Conservation (phyloP, 2,329 filamentous ascomycete genomes). For the Tothia fuscella region DNA sequence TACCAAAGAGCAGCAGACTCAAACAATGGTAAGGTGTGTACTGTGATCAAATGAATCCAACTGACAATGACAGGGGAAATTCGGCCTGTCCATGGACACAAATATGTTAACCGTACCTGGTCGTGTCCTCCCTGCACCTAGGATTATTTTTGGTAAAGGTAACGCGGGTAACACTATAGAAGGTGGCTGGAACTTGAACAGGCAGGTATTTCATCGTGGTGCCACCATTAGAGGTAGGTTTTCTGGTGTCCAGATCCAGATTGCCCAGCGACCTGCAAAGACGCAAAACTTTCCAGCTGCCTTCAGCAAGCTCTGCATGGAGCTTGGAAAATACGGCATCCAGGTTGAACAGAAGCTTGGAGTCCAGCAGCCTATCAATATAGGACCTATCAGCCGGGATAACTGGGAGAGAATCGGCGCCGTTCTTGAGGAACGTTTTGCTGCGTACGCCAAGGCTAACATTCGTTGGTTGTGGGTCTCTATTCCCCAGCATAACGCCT, state of each 20-base stretch:
- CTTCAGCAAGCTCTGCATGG: background rate
- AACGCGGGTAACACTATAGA: conserved; percentile 24
- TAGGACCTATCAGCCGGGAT: background rate
- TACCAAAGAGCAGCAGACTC: conserved; percentile 24
- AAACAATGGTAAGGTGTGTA: conserved; percentile 29
- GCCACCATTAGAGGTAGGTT: conserved; percentile 2
- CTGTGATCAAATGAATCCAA: conserved; percentile 13
- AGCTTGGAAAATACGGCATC: conserved; percentile 5
- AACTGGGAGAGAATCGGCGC: background rate
- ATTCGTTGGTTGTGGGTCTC: conserved; percentile 48
- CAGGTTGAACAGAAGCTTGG: background rate
- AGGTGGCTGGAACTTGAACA: conserved; percentile 61
- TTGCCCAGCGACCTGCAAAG: background rate
- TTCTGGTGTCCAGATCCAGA: conserved; percentile 1
- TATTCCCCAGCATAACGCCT: conserved; percentile 39
- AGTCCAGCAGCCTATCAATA: background rate
- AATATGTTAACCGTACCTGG: conserved; percentile 60
- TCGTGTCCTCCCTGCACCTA: conserved; percentile 52
- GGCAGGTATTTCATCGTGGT: conserved; percentile 1
- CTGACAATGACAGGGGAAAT: conserved; percentile 23
- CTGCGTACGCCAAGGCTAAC: background rate
- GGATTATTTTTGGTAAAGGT: conserved; percentile 43
- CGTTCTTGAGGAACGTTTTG: background rate
- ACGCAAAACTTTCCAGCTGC: background rate
- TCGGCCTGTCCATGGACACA: conserved; percentile 51